Evolutionary conservation across 352 stramenopile species (phyloP).

Genomic region (Phytophthora sp.): DNA sequence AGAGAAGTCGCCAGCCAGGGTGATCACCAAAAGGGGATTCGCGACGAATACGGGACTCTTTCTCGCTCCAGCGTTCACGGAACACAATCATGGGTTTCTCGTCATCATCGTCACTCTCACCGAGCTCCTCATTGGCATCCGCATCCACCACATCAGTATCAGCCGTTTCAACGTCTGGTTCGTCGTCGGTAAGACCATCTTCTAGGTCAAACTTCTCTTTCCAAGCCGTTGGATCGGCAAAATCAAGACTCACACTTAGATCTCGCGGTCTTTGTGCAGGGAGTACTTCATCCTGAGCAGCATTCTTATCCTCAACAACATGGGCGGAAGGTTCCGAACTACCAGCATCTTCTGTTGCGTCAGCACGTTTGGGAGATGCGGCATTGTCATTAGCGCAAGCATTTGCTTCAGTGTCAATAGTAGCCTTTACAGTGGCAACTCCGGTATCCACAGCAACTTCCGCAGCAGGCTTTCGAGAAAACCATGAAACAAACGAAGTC

Average conservation of each 20-base stretch:
- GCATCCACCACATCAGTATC: slow-evolving; percentile 15
- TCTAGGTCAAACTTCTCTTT: slow-evolving; percentile 79
- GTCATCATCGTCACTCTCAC: slow-evolving; percentile 43
- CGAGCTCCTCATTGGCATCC: slow-evolving; percentile 15
- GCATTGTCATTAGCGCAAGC: background rate
- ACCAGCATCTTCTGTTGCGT: background rate
- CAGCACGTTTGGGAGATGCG: slow-evolving; percentile 8
- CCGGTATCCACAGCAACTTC: too few relatives aligned
- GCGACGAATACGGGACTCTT: slow-evolving; percentile 69
- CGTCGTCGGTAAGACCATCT: slow-evolving; percentile 63
- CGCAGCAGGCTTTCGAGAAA: slow-evolving; percentile 38
- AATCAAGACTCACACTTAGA: slow-evolving; percentile 76
- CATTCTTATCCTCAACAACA: slow-evolving; percentile 20
- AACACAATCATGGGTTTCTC: slow-evolving; percentile 84
- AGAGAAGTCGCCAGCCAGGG: slow-evolving; percentile 71
- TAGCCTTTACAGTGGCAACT: background rate
- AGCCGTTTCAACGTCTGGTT: slow-evolving; percentile 41
- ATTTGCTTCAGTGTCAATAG: background rate
- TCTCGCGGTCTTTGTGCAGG: slow-evolving; percentile 47
- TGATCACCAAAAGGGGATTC: slow-evolving; percentile 59
- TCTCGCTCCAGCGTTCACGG: slow-evolving; percentile 81
- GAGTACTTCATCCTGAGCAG: slow-evolving; percentile 36
- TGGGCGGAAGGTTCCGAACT: background rate
- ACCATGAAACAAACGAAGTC: slow-evolving; percentile 37
- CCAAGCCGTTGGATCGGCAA: slow-evolving; percentile 72